These are phyloP conservation scores for Tulasnella sp. DNA, from an alignment of 768 basidiomycete genomes.

Conservation along the genomic window DNA sequence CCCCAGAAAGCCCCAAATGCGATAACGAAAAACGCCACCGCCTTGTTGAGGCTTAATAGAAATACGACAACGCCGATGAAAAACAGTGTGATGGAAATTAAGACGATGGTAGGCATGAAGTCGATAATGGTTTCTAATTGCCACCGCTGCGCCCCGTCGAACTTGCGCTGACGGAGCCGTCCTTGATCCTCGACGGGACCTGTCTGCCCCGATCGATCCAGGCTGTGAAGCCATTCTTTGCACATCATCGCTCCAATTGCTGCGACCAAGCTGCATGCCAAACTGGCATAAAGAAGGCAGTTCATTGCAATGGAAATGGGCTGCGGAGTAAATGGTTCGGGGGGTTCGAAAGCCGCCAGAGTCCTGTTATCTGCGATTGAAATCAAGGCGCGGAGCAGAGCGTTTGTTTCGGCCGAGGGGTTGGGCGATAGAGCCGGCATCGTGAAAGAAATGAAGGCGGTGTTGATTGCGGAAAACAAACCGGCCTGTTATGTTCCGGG, in stretches of 20 bases:
- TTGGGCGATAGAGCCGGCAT: not conserved
- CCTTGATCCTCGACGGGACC: not conserved
- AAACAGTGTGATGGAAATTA: not conserved
- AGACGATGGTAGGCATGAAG: not conserved
- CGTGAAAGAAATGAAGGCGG: conserved; percentile 15
- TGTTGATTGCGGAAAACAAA: conserved; percentile 23
- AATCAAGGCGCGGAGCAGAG: not conserved
- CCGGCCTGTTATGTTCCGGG: not conserved
- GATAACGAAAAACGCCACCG: not conserved
- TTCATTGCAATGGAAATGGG: not conserved
- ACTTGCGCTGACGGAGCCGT: not conserved
- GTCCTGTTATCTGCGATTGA: not conserved
- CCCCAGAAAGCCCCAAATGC: not conserved
- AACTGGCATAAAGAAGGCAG: conserved; percentile 23
- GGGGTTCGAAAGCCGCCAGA: not conserved
- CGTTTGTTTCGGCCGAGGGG: conserved; percentile 1
- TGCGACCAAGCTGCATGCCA: conserved; percentile 8
- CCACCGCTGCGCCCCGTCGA: not conserved
- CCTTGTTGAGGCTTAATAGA: not conserved
- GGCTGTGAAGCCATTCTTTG: conserved; percentile 5
- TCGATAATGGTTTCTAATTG: not conserved
- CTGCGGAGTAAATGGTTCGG: not conserved
- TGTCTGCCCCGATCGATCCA: conserved; percentile 11
- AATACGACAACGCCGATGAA: not conserved
- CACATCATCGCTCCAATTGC: not conserved